Conservation (phyloP, 306 rosid genomes). For the Begonia masoniana region DNA sequence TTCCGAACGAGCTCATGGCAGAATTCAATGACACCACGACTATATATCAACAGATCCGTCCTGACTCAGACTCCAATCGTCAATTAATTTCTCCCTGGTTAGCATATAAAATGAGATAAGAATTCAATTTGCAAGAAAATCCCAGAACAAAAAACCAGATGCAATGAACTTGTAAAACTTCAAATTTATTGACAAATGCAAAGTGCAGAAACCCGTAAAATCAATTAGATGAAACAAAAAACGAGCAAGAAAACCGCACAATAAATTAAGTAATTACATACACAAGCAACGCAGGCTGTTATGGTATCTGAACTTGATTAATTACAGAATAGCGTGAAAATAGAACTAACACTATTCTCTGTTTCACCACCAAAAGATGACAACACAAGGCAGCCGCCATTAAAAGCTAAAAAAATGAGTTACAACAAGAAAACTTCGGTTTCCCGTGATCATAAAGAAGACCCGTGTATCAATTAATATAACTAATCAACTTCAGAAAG, state of each 20-base stretch:
- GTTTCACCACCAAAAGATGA: neutral
- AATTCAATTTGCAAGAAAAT: conserved; percentile 1
- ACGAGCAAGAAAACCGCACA: neutral
- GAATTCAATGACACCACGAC: neutral
- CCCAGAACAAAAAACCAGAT: conserved; percentile 5
- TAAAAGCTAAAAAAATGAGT: neutral
- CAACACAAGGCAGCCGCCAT: neutral
- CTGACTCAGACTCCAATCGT: neutral
- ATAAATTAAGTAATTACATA: neutral
- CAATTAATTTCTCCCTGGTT: neutral
- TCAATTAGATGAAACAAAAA: conserved; percentile 2
- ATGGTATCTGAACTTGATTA: neutral
- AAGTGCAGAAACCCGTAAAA: conserved; percentile 2
- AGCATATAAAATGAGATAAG: neutral
- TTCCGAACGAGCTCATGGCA: conserved; percentile 17
- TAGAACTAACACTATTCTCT: neutral
- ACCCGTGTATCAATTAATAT: neutral
- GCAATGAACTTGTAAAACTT: conserved; percentile 9
- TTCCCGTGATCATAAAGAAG: neutral
- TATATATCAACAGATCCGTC: neutral
- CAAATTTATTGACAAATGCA: conserved; percentile 1
- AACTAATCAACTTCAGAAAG: neutral
- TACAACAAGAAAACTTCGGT: neutral
- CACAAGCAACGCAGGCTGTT: neutral
- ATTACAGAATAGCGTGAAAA: neutral